Evolutionary conservation across 768 basidiomycete genomes (phyloP), one percentile per base, ranked within the genome.

Genomic region (Mycena capillaripes): DNA sequence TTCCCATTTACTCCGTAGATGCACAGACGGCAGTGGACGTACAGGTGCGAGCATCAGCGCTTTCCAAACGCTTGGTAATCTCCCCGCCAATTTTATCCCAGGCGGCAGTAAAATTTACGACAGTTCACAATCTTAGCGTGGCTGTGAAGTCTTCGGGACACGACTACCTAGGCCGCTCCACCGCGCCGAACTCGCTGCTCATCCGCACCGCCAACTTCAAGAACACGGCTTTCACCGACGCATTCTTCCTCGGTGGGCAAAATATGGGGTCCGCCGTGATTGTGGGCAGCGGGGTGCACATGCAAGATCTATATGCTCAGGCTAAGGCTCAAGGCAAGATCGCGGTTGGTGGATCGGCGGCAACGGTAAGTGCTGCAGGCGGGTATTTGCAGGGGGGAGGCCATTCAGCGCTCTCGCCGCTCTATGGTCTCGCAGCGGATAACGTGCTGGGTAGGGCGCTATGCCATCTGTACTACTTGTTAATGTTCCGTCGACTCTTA

Each of bases 321-420:
- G 60, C 77, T 1, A 78, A 78, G 23, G 74, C 55, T 4, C 25
- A 77, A 4, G 76, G 76, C 3, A 78, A 78, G 42, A 72, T 81
- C 36, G 66, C 76, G 14, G 78, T 84, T 12, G 79, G 79, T 9
- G 81, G 79, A 21, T 57, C 71, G 2, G 78, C 79, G 25, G 75
- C 75, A 12, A 80, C 79, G 2, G 80, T 83, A 40, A 79, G 68
- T n/a, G 62, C 76, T 0, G 79, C 78, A n/a, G 82, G 81, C 32
- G 83, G 81, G 1, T 83, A 81, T 63, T 66, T 83, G 34, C 82
- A 84, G 74, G 83, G 81, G 8, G 82, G 62, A 19, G 82, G 83
- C 2, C 81, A 83, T 66, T 81, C 80, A 1, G 71, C 78, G 16
- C 57, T 82, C 9, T 75, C 76, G 21, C 80, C 79, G 12, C 36